Conservation (phyloP, 2,329 filamentous ascomycete species). For the Tolypocladium ovalisporum region DNA sequence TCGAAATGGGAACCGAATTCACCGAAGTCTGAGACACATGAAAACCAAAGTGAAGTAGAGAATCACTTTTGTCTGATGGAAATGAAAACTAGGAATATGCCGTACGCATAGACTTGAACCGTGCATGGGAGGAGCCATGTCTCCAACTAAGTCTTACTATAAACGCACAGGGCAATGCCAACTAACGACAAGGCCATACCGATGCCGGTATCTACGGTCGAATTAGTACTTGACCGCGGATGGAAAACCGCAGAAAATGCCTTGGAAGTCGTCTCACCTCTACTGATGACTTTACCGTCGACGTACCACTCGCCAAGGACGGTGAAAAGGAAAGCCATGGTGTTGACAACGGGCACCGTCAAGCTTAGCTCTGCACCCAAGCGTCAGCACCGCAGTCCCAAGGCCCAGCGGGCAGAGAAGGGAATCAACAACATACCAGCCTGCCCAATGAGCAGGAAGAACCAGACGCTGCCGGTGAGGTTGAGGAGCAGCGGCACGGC, state of each 20-base stretch:
- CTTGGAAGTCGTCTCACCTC: constrained; percentile 39
- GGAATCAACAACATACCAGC: constrained; percentile 70
- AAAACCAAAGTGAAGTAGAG: neutral
- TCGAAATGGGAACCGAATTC: neutral
- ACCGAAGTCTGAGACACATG: neutral
- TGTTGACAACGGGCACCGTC: constrained; percentile 92
- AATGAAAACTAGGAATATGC: neutral
- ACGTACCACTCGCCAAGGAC: constrained; percentile 93
- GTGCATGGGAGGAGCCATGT: neutral
- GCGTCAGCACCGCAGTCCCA: neutral
- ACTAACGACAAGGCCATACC: constrained; percentile 70
- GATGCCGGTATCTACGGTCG: constrained; percentile 59
- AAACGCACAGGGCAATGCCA: constrained; percentile 77
- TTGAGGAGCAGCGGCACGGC: constrained; percentile 78
- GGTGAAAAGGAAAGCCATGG: constrained; percentile 89
- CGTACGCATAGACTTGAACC: no score
- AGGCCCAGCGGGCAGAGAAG: neutral
- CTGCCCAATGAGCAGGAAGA: constrained; percentile 86
- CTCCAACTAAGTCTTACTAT: constrained; percentile 44
- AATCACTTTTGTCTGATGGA: no score
- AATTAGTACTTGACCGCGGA: no score
- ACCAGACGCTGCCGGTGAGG: constrained; percentile 90
- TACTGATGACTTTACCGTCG: constrained; percentile 79
- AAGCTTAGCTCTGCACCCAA: constrained; percentile 63
- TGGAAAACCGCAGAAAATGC: no score